phyloP scores from a whole-genome alignment of 495 filamentous ascomycete genomes.

The Chaetomium cochliodes region DNA sequence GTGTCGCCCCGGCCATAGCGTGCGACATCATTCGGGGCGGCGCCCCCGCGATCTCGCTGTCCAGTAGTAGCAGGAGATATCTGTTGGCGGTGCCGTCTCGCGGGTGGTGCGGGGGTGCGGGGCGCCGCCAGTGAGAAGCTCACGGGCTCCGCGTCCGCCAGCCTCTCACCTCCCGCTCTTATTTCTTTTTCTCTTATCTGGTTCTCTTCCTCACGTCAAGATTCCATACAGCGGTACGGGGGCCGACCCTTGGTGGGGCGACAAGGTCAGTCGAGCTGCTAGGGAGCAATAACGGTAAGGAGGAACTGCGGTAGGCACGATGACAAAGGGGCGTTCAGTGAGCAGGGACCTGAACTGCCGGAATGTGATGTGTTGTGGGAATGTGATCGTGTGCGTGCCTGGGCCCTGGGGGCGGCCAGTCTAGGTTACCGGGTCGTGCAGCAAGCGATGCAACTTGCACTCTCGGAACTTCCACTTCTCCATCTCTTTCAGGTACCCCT shows the following conservation, averaged over 20 bases:
- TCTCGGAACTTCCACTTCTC: background rate
- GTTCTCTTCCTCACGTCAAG: background rate
- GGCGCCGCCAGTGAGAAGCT: conserved; percentile 6
- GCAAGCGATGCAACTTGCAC: conserved; percentile 7
- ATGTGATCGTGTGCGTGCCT: background rate
- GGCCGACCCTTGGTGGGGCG: background rate
- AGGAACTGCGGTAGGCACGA: background rate
- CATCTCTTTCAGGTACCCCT: background rate
- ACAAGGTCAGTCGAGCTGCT: background rate
- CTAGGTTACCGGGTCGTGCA: background rate
- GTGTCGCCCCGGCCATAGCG: conserved; percentile 34
- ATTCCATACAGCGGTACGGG: background rate
- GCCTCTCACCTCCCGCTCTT: background rate
- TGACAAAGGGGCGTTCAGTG: background rate
- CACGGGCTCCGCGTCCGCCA: background rate
- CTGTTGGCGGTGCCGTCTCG: conserved; percentile 15
- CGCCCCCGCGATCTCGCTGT: background rate
- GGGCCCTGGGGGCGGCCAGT: background rate
- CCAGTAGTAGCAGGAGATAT: background rate
- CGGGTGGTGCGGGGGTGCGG: conserved; percentile 13
- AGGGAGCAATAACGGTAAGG: background rate
- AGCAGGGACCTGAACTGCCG: background rate
- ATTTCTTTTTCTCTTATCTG: background rate
- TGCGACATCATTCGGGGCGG: conserved; percentile 12
- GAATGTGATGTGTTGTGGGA: background rate